Base-by-base conservation (phyloP, 1,139 yeast genomes). In the Yamadazyma trypodendri region DNA sequence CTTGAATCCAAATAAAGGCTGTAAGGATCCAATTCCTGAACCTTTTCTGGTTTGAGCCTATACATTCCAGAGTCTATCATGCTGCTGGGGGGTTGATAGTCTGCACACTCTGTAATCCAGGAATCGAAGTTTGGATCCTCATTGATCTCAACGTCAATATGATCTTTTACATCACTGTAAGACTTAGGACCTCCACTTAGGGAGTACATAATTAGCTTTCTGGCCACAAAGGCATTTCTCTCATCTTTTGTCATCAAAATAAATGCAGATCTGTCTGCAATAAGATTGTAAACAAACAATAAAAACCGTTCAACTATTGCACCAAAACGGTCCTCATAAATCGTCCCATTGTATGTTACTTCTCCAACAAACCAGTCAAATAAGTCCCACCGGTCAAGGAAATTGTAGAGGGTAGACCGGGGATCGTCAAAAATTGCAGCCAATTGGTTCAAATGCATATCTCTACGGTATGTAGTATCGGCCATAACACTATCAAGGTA, bases 321-420 rank as follows among this genome's bases (percentile, higher is more conserved):
- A 13, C 61, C 49, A 25, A 79, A 69, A 41, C 80, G 70, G 24
- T 82, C 87, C 36, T 79, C 82, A 51, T 81, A 84, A 2, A 73
- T 55, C 0, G 85, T 79, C 5, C 55, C 43, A 1, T 61, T 53
- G 29, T 57, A 56, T 13, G 61, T 51, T 2, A 58, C 63, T 2
- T 56, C 61, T 13, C 72, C 71, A n/a, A 52, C 49, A 43, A 68
- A 73, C 82, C 88, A 81, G 1, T 61, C 62, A 14, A 65, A 48
- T 22, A 84, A 52, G 44, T 77, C 87, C 81, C 84, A 84, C 42
- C 85, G 64, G 37, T 77, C 79, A 33, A 81, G 58, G 38, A 81
- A 64, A 38, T 79, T 77, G 33, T 43, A 47, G 34, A 76, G 56
- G 2, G 77, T 58, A 0, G 66, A 58, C 28, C 64, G 54, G 7